A percentile compares a stretch with the other conserved stretches of the same genome.
Evolutionary conservation across 2,329 filamentous ascomycete species (phyloP).

Genomic region (Aspergillus texensis): DNA sequence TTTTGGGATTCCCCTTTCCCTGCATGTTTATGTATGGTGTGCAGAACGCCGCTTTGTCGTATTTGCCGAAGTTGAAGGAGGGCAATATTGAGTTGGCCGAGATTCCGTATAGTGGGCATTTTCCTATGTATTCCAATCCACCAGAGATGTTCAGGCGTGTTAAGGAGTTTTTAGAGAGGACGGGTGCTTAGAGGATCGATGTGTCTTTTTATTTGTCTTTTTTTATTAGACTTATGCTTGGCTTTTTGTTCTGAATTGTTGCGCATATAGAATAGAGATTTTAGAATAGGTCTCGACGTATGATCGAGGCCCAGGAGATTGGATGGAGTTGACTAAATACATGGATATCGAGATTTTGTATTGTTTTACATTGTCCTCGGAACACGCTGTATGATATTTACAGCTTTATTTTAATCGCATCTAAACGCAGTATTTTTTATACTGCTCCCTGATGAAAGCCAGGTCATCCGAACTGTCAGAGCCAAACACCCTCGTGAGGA

Average conservation of each 20-base stretch:
- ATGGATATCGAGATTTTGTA: no score
- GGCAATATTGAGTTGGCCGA: constrained; percentile 25
- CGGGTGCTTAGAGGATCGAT: not conserved
- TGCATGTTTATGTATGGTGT: constrained; percentile 30
- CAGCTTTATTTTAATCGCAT: no score
- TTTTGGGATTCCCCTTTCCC: constrained; percentile 18
- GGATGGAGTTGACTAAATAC: no score
- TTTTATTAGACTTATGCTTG: no score
- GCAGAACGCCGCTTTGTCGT: constrained; percentile 23
- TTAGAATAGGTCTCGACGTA: not conserved
- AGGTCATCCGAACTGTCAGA: no score
- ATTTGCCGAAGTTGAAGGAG: constrained; percentile 19
- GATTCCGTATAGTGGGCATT: constrained; percentile 27
- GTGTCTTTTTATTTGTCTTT: not conserved
- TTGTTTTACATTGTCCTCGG: no score
- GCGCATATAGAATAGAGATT: not conserved
- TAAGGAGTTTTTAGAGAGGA: constrained; percentile 16
- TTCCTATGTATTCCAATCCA: constrained; percentile 33
- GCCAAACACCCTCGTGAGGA: no score
- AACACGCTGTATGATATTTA: no score
- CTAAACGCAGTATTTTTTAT: no score
- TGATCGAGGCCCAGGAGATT: no score
- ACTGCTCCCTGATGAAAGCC: no score
- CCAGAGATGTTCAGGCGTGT: constrained; percentile 28
- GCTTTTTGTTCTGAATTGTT: no score